Evolutionary conservation across 1,284 basidiomycete species (phyloP).

Genomic region (Ustilago loliicola): DNA sequence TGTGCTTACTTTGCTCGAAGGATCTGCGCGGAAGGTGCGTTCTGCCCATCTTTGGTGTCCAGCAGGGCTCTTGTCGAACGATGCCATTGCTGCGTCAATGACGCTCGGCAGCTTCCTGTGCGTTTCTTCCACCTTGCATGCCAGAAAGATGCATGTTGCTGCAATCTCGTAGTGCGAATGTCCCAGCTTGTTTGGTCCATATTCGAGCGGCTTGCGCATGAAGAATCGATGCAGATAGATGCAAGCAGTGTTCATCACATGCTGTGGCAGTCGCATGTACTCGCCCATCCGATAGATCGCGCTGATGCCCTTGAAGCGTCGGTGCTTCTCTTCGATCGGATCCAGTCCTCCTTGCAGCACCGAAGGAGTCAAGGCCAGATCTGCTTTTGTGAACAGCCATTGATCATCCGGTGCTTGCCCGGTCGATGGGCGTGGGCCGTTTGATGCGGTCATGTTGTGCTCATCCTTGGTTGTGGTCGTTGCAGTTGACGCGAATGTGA

Average conservation of each 20-base stretch:
- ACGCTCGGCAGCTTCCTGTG: constrained; percentile 87
- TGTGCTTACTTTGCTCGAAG: constrained; percentile 34
- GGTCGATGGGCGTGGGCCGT: constrained; percentile 19
- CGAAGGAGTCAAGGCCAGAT: constrained; percentile 51
- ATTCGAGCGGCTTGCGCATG: constrained; percentile 80
- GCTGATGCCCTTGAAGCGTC: constrained; percentile 59
- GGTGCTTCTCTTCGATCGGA: constrained; percentile 53
- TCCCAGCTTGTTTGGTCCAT: constrained; percentile 77
- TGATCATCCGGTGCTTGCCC: constrained; percentile 40
- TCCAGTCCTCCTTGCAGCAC: constrained; percentile 46
- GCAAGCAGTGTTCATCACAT: constrained; percentile 75
- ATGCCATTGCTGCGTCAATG: constrained; percentile 81
- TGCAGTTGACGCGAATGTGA: background rate
- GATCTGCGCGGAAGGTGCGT: constrained; percentile 54
- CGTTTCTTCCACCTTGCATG: constrained; percentile 90
- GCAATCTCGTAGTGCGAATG: constrained; percentile 77
- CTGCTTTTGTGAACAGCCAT: constrained; percentile 57
- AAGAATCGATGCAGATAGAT: constrained; percentile 94
- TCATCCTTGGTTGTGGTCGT: constrained; percentile 23
- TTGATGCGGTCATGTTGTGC: constrained; percentile 32
- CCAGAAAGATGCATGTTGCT: constrained; percentile 88
- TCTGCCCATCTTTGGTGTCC: constrained; percentile 65
- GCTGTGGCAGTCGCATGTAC: constrained; percentile 60
- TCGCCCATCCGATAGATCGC: constrained; percentile 66
- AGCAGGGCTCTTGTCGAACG: constrained; percentile 74